phyloP scores from a whole-genome alignment of 1,139 yeast genomes.

The Saccharomycopsis phalli region DNA sequence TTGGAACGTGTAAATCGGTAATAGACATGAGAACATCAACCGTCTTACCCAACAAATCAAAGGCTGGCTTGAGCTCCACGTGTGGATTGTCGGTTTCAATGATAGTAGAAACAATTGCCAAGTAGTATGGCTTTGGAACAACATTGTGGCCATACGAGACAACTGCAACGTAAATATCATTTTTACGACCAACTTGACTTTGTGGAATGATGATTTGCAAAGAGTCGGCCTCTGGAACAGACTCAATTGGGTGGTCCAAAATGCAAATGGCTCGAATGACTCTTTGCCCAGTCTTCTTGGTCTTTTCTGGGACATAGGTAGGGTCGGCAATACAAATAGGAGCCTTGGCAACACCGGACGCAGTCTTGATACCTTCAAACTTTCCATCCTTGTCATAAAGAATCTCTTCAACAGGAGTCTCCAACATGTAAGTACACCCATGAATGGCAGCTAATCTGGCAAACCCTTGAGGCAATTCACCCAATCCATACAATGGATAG shows the following conservation, averaged over 20 bases:
- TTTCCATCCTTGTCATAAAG: slow-evolving; percentile 63
- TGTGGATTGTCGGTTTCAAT: slow-evolving; percentile 83
- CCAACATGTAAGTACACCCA: slow-evolving; percentile 98
- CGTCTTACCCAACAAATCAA: slow-evolving; percentile 71
- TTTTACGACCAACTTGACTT: slow-evolving; percentile 86
- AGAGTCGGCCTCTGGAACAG: slow-evolving; percentile 77
- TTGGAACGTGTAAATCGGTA: slow-evolving; percentile 85
- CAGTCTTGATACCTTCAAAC: slow-evolving; percentile 80
- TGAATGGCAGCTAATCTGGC: slow-evolving; percentile 95
- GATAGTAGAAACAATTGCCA: slow-evolving; percentile 91
- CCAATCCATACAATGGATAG: slow-evolving; percentile 93
- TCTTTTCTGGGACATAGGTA: slow-evolving; percentile 91
- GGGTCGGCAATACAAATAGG: slow-evolving; percentile 97
- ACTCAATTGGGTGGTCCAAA: slow-evolving; percentile 81
- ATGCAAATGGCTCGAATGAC: slow-evolving; percentile 95
- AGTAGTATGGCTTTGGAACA: slow-evolving; percentile 78
- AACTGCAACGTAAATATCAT: slow-evolving; percentile 90
- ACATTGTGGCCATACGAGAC: slow-evolving; percentile 88
- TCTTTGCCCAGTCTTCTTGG: slow-evolving; percentile 71
- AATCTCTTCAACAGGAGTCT: slow-evolving; percentile 88
- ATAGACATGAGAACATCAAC: slow-evolving; percentile 93
- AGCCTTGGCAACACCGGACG: slow-evolving; percentile 86
- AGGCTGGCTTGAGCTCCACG: slow-evolving; percentile 87
- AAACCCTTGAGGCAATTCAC: slow-evolving; percentile 97
- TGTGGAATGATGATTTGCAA: slow-evolving; percentile 94